Percentiles rank a stretch among this genome's conserved stretches.
Evolutionary conservation across 768 basidiomycete genomes (phyloP).

Genomic region (Phylloporus scabripes): DNA sequence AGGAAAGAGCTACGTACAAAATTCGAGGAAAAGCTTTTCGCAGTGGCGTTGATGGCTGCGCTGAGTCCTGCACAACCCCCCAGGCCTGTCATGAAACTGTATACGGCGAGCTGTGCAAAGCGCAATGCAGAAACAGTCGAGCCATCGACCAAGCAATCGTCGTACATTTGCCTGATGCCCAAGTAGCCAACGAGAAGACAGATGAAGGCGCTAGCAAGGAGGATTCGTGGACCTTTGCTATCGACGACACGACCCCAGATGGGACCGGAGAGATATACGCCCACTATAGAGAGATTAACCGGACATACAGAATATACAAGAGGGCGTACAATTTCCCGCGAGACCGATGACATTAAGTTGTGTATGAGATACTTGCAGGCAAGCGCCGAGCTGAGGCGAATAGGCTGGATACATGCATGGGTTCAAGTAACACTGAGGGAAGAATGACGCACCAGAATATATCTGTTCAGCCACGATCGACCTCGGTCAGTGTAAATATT

Average conservation of each 20-base stretch:
- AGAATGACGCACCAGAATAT: slow-evolving; percentile 27
- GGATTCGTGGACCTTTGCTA: slow-evolving; percentile 60
- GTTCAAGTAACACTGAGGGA: not conserved
- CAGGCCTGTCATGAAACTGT: slow-evolving; percentile 66
- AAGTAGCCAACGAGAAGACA: slow-evolving; percentile 66
- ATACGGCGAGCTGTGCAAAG: slow-evolving; percentile 51
- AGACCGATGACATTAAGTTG: slow-evolving; percentile 78
- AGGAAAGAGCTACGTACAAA: slow-evolving; percentile 42
- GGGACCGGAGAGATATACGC: slow-evolving; percentile 72
- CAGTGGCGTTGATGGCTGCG: slow-evolving; percentile 71
- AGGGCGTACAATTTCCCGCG: slow-evolving; percentile 59
- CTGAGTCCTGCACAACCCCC: slow-evolving; percentile 71
- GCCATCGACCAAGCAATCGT: slow-evolving; percentile 41
- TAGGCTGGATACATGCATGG: slow-evolving; percentile 52
- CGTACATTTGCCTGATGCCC: slow-evolving; percentile 65
- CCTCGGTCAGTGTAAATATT: not conserved
- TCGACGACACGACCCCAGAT: slow-evolving; percentile 79
- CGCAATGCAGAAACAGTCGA: slow-evolving; percentile 38
- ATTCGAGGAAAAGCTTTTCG: slow-evolving; percentile 75
- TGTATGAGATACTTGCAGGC: slow-evolving; percentile 71
- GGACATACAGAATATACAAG: not conserved
- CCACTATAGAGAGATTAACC: slow-evolving; percentile 41
- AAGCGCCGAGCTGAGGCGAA: slow-evolving; percentile 78
- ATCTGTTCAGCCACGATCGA: slow-evolving; percentile 11
- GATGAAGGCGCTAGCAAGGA: slow-evolving; percentile 53